phyloP scores from a whole-genome alignment of 352 stramenopile species.

The Aphanomyces astaci region DNA sequence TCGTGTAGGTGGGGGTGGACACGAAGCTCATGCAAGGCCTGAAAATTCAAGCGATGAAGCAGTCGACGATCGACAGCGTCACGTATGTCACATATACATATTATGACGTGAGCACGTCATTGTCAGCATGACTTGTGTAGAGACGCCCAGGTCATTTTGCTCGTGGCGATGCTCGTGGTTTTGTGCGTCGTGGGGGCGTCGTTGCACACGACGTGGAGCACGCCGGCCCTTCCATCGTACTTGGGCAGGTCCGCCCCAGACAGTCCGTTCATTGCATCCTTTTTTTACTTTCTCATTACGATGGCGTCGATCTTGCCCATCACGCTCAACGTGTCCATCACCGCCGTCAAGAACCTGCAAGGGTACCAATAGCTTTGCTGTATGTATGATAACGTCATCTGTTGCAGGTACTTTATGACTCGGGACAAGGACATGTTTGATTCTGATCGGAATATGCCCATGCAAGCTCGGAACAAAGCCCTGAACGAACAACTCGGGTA shows the following conservation, averaged over 20 bases:
- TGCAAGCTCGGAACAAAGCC: constrained; percentile 80
- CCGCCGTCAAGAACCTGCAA: constrained; percentile 86
- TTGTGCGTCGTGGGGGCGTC: constrained; percentile 68
- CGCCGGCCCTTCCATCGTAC: constrained; percentile 32
- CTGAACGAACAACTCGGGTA: constrained; percentile 77
- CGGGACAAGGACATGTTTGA: constrained; percentile 82
- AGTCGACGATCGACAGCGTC: constrained; percentile 79
- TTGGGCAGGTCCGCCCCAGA: constrained; percentile 26
- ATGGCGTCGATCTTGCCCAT: constrained; percentile 81
- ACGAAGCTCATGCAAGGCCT: constrained; percentile 75
- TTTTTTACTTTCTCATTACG: constrained; percentile 82
- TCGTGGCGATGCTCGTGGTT: constrained; percentile 56
- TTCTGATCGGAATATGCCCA: constrained; percentile 47
- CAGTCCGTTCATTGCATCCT: constrained; percentile 40
- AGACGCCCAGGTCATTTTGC: constrained; percentile 76
- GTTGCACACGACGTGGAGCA: constrained; percentile 40
- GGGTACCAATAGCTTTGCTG: constrained; percentile 27
- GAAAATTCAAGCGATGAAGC: constrained; percentile 37
- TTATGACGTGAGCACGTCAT: background rate
- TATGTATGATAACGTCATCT: constrained; percentile 23
- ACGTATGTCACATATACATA: constrained; percentile 30
- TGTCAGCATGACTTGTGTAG: background rate
- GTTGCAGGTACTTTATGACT: constrained; percentile 59
- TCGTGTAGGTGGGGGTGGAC: constrained; percentile 79
- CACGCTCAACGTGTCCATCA: constrained; percentile 83